A percentile compares a stretch with the other conserved stretches of the same genome.
These are phyloP conservation scores for Leccinum subspadiceum DNA, from an alignment of 1,284 basidiomycete genomes.

Conservation along the genomic window DNA sequence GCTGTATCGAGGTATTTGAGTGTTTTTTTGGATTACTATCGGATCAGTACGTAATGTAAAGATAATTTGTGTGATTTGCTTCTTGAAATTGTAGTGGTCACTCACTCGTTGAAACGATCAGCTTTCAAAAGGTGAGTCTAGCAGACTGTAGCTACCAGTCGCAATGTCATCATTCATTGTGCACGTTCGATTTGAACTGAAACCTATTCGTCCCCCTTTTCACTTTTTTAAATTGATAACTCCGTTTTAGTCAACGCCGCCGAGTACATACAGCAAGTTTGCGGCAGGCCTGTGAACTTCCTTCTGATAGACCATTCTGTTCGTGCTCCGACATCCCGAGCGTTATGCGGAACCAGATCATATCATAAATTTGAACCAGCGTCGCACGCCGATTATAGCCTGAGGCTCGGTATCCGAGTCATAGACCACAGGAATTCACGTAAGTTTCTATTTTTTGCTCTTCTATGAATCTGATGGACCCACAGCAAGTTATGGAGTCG, in stretches of 20 bases:
- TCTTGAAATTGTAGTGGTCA: no score
- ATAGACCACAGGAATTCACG: neutral
- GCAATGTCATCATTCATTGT: no score
- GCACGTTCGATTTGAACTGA: no score
- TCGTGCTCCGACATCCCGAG: neutral
- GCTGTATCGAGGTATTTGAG: conserved; percentile 21
- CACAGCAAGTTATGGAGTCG: no score
- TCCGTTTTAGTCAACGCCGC: neutral
- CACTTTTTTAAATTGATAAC: neutral
- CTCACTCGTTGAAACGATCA: no score
- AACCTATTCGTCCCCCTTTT: neutral
- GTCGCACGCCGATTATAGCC: no score
- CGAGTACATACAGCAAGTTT: neutral
- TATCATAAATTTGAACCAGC: no score
- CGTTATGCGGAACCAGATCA: neutral
- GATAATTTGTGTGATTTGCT: neutral
- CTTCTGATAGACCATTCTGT: neutral
- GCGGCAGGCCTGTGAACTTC: neutral
- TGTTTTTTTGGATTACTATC: neutral
- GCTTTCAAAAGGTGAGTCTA: no score
- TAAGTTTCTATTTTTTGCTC: neutral
- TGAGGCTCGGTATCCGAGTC: neutral
- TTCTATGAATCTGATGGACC: no score
- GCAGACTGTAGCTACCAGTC: no score
- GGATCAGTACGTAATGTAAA: neutral